These are phyloP conservation scores for Mycena galericulata DNA, from an alignment of 768 basidiomycete genomes.

Conservation along the genomic window DNA sequence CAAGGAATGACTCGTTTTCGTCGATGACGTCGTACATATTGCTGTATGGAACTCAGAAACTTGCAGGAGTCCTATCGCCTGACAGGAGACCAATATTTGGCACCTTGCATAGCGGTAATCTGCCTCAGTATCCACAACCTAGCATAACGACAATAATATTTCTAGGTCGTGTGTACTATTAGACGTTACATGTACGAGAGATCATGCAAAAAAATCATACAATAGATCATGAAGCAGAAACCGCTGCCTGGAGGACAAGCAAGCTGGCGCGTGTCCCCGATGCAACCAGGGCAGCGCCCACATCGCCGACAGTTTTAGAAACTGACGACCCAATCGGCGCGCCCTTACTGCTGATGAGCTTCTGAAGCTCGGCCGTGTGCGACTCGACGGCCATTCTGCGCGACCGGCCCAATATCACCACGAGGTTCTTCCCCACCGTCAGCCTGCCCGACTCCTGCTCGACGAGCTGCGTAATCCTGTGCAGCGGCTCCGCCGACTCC, in stretches of 20 bases:
- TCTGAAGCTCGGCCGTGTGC: slow-evolving; percentile 68
- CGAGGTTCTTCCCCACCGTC: slow-evolving; percentile 57
- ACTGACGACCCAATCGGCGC: slow-evolving; percentile 65
- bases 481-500: slow-evolving; percentile 66
- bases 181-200: not conserved
- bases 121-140: too few relatives aligned
- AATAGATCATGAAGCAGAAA: slow-evolving; percentile 18
- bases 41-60: too few relatives aligned
- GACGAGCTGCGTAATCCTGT: slow-evolving; percentile 62
- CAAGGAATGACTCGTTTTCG: too few relatives aligned
- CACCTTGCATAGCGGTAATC: too few relatives aligned
- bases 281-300: slow-evolving; percentile 76
- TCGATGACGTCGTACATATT: too few relatives aligned
- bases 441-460: slow-evolving; percentile 43
- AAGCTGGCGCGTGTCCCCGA: slow-evolving; percentile 62
- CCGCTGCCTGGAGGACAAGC: slow-evolving; percentile 65
- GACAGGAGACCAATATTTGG: too few relatives aligned
- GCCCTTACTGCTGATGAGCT: slow-evolving; percentile 56
- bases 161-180: not conserved
- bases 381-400: slow-evolving; percentile 73
- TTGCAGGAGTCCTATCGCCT: too few relatives aligned
- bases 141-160: not conserved
- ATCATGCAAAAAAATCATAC: not conserved
- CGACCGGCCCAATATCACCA: slow-evolving; percentile 81
- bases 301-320: slow-evolving; percentile 80